Conservation (phyloP, 257 asterid species). For the Anisodus tanguticus region DNA sequence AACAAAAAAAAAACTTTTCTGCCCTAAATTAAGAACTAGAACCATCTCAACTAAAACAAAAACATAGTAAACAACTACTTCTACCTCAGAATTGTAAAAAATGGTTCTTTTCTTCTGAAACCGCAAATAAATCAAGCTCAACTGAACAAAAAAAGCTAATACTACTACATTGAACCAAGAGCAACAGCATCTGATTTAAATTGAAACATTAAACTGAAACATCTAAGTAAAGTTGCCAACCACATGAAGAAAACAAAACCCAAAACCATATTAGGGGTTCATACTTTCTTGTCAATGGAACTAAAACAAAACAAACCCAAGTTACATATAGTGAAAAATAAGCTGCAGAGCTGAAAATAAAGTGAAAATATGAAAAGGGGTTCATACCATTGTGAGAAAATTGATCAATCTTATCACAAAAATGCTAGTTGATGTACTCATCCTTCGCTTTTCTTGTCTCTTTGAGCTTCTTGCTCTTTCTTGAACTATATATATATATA, state of each 20-base stretch:
- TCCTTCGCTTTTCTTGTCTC: constrained; percentile 27
- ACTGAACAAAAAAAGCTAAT: neutral
- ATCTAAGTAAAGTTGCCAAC: neutral
- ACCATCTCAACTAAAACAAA: neutral
- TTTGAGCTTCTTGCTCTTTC: constrained; percentile 1
- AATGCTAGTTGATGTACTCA: constrained; percentile 80
- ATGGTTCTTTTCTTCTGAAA: neutral
- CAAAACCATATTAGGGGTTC: neutral
- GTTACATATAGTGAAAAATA: constrained; percentile 1
- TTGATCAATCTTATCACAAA: constrained; percentile 86
- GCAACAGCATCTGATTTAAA: neutral
- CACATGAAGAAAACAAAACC: neutral
- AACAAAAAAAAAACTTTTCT: neutral
- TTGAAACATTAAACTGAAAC: neutral
- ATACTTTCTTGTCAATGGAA: neutral
- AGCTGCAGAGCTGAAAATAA: constrained; percentile 19
- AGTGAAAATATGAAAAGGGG: constrained; percentile 31
- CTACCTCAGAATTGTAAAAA: constrained; percentile 1
- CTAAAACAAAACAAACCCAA: neutral
- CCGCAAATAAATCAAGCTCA: constrained; percentile 13
- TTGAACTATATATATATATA: constrained; percentile 23
- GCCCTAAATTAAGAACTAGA: constrained; percentile 22
- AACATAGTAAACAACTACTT: neutral
- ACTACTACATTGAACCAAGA: constrained; percentile 8
- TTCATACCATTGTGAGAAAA: constrained; percentile 76